phyloP scores from a whole-genome alignment of 2,329 filamentous ascomycete species.

The Colletotrichum magnum region DNA sequence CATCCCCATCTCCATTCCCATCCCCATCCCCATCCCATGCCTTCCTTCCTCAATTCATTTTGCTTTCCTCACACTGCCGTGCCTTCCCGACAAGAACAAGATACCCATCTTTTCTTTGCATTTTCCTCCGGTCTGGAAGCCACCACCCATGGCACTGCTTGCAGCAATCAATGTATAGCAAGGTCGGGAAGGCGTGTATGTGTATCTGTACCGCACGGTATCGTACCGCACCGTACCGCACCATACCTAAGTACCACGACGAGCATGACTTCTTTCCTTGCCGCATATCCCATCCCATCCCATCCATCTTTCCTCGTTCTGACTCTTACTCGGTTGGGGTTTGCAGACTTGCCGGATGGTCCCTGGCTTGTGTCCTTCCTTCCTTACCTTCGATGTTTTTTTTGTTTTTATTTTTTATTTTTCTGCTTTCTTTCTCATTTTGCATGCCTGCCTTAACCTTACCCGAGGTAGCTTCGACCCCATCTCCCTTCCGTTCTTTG shows the following conservation, averaged over 20 bases:
- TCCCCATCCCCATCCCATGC: no score
- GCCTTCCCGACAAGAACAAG: not conserved
- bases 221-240: no score
- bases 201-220: not conserved
- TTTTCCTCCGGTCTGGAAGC: conserved; percentile 8
- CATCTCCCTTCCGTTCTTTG: conserved; percentile 40
- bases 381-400: not conserved
- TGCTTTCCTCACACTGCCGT: conserved; percentile 1
- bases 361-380: conserved; percentile 1
- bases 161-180: conserved; percentile 22
- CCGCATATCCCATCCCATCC: conserved; percentile 4
- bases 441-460: conserved; percentile 18
- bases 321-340: not conserved
- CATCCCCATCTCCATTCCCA: no score
- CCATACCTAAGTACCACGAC: no score
- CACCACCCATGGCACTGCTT: conserved; percentile 24
- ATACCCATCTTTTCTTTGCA: conserved; percentile 19
- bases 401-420: not conserved
- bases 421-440: not conserved
- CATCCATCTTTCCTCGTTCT: conserved; percentile 15
- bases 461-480: conserved; percentile 29
- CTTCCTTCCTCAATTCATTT: not conserved
- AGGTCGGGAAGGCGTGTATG: conserved; percentile 21
- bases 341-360: conserved; percentile 9
- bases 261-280: conserved; percentile 24